phyloP scores from a whole-genome alignment of 805 yeast genomes.

The Myxozyma geophila region DNA sequence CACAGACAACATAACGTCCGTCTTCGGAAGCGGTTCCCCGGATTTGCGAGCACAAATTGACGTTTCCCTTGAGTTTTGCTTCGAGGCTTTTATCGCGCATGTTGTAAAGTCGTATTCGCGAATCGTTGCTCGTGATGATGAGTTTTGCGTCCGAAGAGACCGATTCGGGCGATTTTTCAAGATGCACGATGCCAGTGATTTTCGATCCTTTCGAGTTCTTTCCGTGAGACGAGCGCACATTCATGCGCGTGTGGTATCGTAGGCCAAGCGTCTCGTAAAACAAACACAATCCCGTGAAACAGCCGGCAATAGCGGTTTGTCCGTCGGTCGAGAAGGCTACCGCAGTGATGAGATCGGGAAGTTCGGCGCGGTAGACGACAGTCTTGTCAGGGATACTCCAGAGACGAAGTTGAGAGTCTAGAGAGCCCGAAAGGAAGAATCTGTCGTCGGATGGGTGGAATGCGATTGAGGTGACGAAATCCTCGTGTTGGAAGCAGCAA shows the following conservation, averaged over 20 bases:
- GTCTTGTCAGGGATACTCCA: constrained; percentile 82
- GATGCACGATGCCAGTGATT: constrained; percentile 72
- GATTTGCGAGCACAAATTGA: constrained; percentile 72
- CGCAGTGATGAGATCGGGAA: constrained; percentile 74
- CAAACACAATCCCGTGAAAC: constrained; percentile 72
- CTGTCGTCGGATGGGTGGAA: constrained; percentile 89
- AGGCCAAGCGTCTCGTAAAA: constrained; percentile 69
- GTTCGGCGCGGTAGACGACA: constrained; percentile 63
- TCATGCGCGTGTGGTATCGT: constrained; percentile 55
- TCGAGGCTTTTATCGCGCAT: constrained; percentile 58
- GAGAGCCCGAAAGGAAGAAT: constrained; percentile 79
- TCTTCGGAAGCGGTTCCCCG: constrained; percentile 67
- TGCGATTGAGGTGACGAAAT: constrained; percentile 76
- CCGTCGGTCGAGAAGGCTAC: constrained; percentile 71
- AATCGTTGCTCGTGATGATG: constrained; percentile 80
- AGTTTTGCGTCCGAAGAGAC: constrained; percentile 49
- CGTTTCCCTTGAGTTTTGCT: constrained; percentile 72
- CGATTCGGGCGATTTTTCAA: constrained; percentile 21
- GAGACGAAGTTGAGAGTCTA: constrained; percentile 74
- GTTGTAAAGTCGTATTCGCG: constrained; percentile 71
- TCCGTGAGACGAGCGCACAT: constrained; percentile 44
- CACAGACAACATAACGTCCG: constrained; percentile 63
- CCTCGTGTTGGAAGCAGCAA: constrained; percentile 70
- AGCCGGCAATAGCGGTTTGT: constrained; percentile 67
- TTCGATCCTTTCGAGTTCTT: constrained; percentile 54